phyloP scores from a whole-genome alignment of 345 rosid species.

The Cochlearia excelsa region DNA sequence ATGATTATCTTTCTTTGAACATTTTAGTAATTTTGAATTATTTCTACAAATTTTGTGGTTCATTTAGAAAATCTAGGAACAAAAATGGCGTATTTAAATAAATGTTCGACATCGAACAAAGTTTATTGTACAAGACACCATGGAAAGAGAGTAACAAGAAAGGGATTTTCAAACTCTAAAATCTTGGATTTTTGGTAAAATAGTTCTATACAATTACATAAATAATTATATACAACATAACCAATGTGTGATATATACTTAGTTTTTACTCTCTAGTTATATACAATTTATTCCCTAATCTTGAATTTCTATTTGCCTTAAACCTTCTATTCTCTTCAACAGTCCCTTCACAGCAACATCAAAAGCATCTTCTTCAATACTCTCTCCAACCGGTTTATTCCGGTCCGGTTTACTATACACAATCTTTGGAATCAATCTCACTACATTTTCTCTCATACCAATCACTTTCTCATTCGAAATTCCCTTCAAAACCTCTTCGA shows the following conservation, averaged over 20 bases:
- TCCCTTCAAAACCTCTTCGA: constrained; percentile 33
- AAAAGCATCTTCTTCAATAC: constrained; percentile 53
- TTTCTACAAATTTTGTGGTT: too few relatives aligned
- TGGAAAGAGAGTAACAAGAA: too few relatives aligned
- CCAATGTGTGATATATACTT: not conserved
- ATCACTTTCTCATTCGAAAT: constrained; percentile 30
- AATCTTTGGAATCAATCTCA: constrained; percentile 49
- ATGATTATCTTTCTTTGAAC: too few relatives aligned
- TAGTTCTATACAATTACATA: too few relatives aligned
- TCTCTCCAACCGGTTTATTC: constrained; percentile 13
- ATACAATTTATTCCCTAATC: not conserved
- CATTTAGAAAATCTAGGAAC: too few relatives aligned
- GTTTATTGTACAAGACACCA: too few relatives aligned
- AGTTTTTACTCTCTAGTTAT: not conserved
- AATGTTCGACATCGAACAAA: too few relatives aligned
- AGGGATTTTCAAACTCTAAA: too few relatives aligned
- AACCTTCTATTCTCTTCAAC: constrained; percentile 32
- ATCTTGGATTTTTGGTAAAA: too few relatives aligned
- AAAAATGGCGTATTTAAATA: too few relatives aligned
- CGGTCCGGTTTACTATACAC: constrained; percentile 41
- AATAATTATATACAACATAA: not conserved
- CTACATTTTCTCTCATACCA: constrained; percentile 46
- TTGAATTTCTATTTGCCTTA: constrained; percentile 23
- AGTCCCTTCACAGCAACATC: constrained; percentile 44
- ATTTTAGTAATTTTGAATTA: too few relatives aligned